phyloP scores from a whole-genome alignment of 78 protist genomes.

The Dictyostelium purpureum region DNA sequence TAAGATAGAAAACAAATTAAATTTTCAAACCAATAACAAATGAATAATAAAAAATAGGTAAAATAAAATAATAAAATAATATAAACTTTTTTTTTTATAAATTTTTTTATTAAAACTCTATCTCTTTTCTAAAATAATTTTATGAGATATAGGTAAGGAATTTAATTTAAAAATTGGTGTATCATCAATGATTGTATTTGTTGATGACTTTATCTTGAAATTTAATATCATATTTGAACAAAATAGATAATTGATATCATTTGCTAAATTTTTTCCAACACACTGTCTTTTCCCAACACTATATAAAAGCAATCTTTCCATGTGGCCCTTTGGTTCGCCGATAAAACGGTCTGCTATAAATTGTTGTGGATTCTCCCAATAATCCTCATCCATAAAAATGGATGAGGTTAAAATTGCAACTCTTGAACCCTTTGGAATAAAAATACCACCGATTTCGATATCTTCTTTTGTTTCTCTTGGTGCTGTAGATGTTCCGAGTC shows the following conservation, averaged over 20 bases:
- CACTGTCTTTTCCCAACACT: slow-evolving; percentile 16
- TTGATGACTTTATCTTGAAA: not conserved
- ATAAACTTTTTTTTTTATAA: no score
- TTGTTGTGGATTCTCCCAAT: slow-evolving; percentile 19
- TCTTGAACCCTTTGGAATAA: not conserved
- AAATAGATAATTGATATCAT: not conserved
- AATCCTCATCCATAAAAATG: not conserved
- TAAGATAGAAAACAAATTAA: no score
- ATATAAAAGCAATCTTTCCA: slow-evolving; percentile 15
- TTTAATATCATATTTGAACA: slow-evolving; percentile 11
- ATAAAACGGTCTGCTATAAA: slow-evolving; percentile 52
- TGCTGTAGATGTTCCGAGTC: not conserved
- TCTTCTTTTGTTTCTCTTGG: slow-evolving; percentile 1
- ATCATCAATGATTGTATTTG: not conserved
- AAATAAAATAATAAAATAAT: no score
- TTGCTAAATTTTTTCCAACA: slow-evolving; percentile 18
- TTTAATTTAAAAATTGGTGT: not conserved
- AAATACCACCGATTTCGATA: not conserved
- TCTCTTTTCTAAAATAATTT: not conserved
- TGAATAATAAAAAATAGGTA: no score
- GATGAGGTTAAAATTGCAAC: not conserved
- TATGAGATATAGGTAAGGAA: not conserved
- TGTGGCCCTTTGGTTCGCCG: not conserved
- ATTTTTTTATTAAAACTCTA: not conserved
- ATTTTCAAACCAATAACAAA: no score